Conservation (phyloP, 805 yeast genomes). For the Teunomyces funiuensis region DNA sequence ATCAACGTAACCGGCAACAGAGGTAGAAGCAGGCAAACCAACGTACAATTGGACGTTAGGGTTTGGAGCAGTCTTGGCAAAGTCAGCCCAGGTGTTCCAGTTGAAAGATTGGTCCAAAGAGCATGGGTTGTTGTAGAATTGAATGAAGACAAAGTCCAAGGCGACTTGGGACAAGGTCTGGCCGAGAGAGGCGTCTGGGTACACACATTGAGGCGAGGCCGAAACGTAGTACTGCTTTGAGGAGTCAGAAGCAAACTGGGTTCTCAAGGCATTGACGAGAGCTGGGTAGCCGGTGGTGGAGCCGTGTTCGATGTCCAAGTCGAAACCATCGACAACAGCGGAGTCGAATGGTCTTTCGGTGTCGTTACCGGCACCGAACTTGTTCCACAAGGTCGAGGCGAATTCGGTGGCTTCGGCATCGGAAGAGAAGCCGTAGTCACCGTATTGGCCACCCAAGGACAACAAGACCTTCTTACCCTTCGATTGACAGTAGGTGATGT, state of each 20-base stretch:
- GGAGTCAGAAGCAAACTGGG: constrained; percentile 21
- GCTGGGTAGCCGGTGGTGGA: constrained; percentile 32
- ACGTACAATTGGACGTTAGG: constrained; percentile 30
- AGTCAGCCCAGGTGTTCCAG: constrained; percentile 36
- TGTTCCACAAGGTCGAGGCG: constrained; percentile 46
- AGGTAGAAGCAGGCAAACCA: constrained; percentile 34
- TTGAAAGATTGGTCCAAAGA: constrained; percentile 29
- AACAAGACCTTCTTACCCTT: constrained; percentile 71
- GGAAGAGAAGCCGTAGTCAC: constrained; percentile 38
- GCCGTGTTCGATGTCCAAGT: constrained; percentile 18
- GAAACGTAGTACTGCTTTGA: constrained; percentile 31
- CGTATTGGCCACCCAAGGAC: constrained; percentile 57
- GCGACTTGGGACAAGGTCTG: constrained; percentile 23
- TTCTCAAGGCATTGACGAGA: constrained; percentile 22
- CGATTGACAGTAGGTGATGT: constrained; percentile 70
- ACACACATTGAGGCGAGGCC: constrained; percentile 42
- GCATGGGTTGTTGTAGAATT: constrained; percentile 40
- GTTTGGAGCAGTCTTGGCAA: constrained; percentile 32
- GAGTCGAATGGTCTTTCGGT: constrained; percentile 8
- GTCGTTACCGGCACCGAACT: constrained; percentile 26
- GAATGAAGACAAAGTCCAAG: constrained; percentile 39
- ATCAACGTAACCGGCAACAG: constrained; percentile 32
- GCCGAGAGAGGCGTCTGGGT: constrained; percentile 39
- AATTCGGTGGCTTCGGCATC: constrained; percentile 57
- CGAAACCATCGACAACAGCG: constrained; percentile 33